Percentiles rank a stretch among this genome's conserved stretches.
Conservation (phyloP, 139 green algal species). For the Yamagishiella unicocca region DNA sequence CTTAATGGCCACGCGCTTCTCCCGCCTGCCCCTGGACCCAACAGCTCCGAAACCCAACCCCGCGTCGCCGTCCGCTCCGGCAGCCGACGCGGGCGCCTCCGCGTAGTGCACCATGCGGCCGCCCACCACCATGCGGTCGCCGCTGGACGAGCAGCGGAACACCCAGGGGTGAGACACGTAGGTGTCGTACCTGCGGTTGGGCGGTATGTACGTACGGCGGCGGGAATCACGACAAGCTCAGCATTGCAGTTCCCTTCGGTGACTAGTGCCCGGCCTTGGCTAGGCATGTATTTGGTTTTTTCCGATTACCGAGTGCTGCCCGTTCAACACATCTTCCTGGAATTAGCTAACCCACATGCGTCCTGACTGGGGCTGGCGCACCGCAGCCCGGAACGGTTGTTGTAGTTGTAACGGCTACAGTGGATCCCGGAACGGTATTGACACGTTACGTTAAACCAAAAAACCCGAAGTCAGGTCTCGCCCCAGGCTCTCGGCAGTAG, state of each 20-base stretch:
- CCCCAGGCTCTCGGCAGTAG: neutral
- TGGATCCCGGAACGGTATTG: neutral
- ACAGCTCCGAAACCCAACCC: too few relatives aligned
- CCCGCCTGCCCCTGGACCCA: too few relatives aligned
- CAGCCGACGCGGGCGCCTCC: neutral
- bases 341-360: neutral
- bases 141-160: constrained; percentile 51
- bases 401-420: constrained; percentile 41
- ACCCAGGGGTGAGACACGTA: constrained; percentile 68
- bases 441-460: neutral
- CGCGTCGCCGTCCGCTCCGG: too few relatives aligned
- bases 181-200: constrained; percentile 54
- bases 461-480: neutral
- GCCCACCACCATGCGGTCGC: constrained; percentile 59
- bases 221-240: too few relatives aligned
- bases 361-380: neutral
- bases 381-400: constrained; percentile 18
- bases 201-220: too few relatives aligned
- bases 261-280: neutral
- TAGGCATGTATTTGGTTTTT: neutral
- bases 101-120: constrained; percentile 43
- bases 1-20: constrained; percentile 25
- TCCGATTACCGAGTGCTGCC: neutral
- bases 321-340: neutral
- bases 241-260: too few relatives aligned